Evolutionary conservation across 306 rosid species (phyloP).

Genomic region (Erythrophleum fordii): DNA sequence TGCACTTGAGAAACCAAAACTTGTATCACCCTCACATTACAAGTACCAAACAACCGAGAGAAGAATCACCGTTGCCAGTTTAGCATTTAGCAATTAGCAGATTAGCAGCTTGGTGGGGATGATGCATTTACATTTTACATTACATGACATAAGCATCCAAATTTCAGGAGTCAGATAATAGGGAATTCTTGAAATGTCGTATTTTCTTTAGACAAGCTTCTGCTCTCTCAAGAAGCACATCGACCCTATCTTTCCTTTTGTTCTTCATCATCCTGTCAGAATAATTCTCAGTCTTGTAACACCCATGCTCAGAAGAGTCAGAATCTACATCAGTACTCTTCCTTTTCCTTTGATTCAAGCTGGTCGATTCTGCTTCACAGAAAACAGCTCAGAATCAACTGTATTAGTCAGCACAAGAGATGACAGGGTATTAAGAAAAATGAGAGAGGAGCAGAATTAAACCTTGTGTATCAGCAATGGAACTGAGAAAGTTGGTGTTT

Average conservation of each 20-base stretch:
- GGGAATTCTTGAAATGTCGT: conserved; percentile 43
- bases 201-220: conserved; percentile 55
- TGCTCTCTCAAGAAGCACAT: conserved; percentile 60
- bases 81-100: too few species aligned
- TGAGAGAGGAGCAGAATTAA: neutral
- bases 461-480: conserved; percentile 52
- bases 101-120: neutral
- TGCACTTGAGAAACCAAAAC: neutral
- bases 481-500: conserved; percentile 20
- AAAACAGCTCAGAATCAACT: neutral
- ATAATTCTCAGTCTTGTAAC: neutral
- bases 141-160: neutral
- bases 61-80: too few species aligned
- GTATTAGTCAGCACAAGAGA: too few species aligned
- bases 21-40: neutral
- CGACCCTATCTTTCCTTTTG: conserved; percentile 55
- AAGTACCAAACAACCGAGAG: too few species aligned
- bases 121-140: neutral
- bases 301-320: neutral
- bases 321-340: conserved; percentile 20
- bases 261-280: conserved; percentile 36
- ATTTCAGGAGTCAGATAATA: conserved; percentile 38
- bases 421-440: neutral
- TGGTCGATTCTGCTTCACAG: conserved; percentile 53
- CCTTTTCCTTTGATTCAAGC: conserved; percentile 41